Base-by-base conservation (phyloP, 352 stramenopile genomes). In the Phytophthora boehmeriae region DNA sequence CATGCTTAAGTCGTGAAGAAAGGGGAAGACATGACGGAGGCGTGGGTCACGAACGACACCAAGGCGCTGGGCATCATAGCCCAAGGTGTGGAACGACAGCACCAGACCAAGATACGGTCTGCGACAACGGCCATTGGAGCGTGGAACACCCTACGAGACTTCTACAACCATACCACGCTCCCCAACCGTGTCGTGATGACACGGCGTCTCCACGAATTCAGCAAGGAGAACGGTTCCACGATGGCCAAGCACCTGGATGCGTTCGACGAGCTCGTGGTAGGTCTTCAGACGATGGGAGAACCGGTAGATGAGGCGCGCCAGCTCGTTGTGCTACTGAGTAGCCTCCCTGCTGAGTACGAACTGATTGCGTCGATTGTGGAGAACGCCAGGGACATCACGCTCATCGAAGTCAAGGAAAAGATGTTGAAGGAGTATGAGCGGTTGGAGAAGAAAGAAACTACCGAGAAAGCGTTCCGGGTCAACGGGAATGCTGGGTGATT, bases 331-430 rank as follows among this genome's bases (percentile, higher is more conserved):
- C 17, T 68, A 5, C 52, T 63, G 2, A 54, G 45, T 6, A 63
- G 23, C 8, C 30, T 58, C 11, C 2, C 60, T 1, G 10, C 30
- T 2, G 43, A 57, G 20, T 68, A 54, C 44, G 52, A 68, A 27
- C 51, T 34, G 61, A 63, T 3, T 6, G 3, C 25, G 25, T 30
- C 25, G 25, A 30, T 30, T 6, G 25, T 30, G 25, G 25, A 30
- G 50, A 69, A 69, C 45, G 42, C 28, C 4, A 32, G 34, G n/a
- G 49, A 27, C 16, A 14, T 42, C n/a, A 13, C 14, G 6, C 11
- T 69, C 3, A 52, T 69, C 1, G 54, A 63, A 1, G 45, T 59
- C 8, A 69, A 69, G 43, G 61, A 69, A 32, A 69, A 65, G 52
- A 45, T 63, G 8, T 44, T 63, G 0, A 69, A 64, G 46, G 61